Base-by-base conservation (phyloP, 1,139 yeast species). In the Magnusiomyces ingens region DNA sequence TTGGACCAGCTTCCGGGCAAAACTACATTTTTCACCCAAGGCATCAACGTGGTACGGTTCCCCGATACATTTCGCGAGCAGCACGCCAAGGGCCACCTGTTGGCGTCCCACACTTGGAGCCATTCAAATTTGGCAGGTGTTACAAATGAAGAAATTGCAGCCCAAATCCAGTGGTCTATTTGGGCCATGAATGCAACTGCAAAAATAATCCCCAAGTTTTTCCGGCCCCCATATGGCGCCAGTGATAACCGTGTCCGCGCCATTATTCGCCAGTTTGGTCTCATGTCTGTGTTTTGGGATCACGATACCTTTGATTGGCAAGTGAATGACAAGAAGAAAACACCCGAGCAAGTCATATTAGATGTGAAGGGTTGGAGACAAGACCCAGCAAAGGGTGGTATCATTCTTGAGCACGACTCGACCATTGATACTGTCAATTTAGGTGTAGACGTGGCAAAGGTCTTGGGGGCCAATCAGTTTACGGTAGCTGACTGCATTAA, bases 111-210 rank as follows among this genome's bases (percentile, higher is more conserved):
- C 67, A 89, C 97, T 1, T 91, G 97, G 96, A 82, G 93, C 3
- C 98, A 91, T 71, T 82, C 83, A 55, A 87, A 84, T 62, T 75
- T 91, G 57, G 97, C 98, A 1, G 71, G 82, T 1, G 73, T 91
- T 55, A 69, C 81, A 17, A 89, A 89, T 66, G 93, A 88, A 67
- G 79, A 88, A 58, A 80, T 91, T 19, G 82, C 86, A 56, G 96
- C 97, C 0, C 96, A 91, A 67, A 72, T 91, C 48, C 84, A 91
- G 70, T 91, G 98, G 99, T 85, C 95, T 1, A 82, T 90, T 41
- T 91, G 98, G 98, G 96, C 97, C 4, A 88, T 90, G 94, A 90
- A 93, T 70, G 96, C 97, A 2, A 90, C 98, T 0, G 86, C 89
- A 0, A 76, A 83, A 21, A 93, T 90, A 63, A 67, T 87, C n/a